Percentiles rank a stretch among this genome's conserved stretches.
phyloP scores from a whole-genome alignment of 1,284 basidiomycete genomes.

The Inonotus hispidus region DNA sequence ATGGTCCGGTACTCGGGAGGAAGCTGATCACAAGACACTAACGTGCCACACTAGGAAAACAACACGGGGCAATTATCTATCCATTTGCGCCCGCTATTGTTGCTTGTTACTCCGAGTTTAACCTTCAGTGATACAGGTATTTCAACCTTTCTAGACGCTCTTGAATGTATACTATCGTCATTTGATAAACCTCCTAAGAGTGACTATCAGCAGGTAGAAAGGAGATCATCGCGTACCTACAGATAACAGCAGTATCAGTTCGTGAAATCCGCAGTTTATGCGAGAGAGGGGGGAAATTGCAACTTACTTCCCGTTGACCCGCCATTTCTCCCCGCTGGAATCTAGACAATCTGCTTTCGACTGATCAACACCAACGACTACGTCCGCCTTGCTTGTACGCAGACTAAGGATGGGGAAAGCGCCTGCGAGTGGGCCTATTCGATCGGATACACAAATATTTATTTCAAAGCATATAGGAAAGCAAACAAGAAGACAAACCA shows the following conservation, averaged over 20 bases:
- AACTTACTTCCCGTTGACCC: constrained; percentile 74
- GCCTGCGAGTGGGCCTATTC: constrained; percentile 69
- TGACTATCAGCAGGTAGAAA: constrained; percentile 26
- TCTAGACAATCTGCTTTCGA: constrained; percentile 67
- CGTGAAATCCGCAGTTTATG: neutral
- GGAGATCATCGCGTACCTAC: constrained; percentile 44
- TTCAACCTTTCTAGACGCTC: neutral
- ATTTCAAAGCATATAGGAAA: neutral
- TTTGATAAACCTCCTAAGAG: neutral
- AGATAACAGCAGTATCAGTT: neutral
- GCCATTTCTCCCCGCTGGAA: constrained; percentile 66
- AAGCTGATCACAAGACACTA: neutral
- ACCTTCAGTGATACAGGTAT: too few relatives aligned
- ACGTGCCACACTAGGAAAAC: neutral
- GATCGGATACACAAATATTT: neutral
- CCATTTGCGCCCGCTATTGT: too few relatives aligned
- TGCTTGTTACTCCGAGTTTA: too few relatives aligned
- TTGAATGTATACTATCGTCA: neutral
- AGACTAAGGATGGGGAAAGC: constrained; percentile 79
- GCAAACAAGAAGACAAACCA: constrained; percentile 41
- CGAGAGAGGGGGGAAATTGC: neutral
- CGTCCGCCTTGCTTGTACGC: constrained; percentile 95
- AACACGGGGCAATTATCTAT: too few relatives aligned
- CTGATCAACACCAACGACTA: constrained; percentile 74
- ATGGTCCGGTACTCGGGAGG: neutral